Conservation (phyloP, 2,329 filamentous ascomycete species). For the Aspergillus transmontanensis region DNA sequence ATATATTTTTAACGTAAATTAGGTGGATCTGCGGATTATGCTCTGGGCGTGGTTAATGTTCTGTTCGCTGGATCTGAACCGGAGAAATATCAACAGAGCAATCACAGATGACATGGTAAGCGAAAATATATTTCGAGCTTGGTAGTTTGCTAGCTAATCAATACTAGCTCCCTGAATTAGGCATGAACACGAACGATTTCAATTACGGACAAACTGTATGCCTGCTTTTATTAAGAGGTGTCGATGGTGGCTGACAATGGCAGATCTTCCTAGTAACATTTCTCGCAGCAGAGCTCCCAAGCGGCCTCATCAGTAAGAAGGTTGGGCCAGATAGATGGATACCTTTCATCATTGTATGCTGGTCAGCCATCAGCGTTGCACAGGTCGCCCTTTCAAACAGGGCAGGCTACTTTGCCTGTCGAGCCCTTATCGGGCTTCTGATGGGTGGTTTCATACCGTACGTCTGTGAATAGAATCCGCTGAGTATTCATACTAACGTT, state of each 20-base stretch:
- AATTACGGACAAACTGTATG: slow-evolving; percentile 30
- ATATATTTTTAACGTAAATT: not conserved
- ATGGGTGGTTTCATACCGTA: slow-evolving; percentile 57
- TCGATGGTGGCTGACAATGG: not conserved
- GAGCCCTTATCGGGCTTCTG: slow-evolving; percentile 49
- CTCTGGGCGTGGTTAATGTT: slow-evolving; percentile 52
- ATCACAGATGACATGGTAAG: slow-evolving; percentile 27
- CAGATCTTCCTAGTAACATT: slow-evolving; percentile 32
- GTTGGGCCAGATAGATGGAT: slow-evolving; percentile 33
- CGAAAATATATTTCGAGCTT: not conserved
- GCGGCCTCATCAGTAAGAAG: slow-evolving; percentile 33
- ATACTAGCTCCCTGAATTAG: slow-evolving; percentile 24
- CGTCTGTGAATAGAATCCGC: not conserved
- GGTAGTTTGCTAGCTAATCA: not conserved
- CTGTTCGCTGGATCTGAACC: slow-evolving; percentile 31
- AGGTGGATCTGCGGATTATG: slow-evolving; percentile 33
- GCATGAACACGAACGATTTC: slow-evolving; percentile 34
- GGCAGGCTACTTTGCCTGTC: slow-evolving; percentile 45
- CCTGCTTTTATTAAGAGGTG: not conserved
- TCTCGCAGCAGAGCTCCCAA: slow-evolving; percentile 34
- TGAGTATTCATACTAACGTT: not conserved
- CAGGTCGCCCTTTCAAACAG: slow-evolving; percentile 32
- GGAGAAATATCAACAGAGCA: slow-evolving; percentile 30
- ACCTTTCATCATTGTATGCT: slow-evolving; percentile 32
- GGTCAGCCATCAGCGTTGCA: slow-evolving; percentile 27